Evolutionary conservation across 148 eudicot species (phyloP).

Genomic region (Rhododendron ferrugineum): DNA sequence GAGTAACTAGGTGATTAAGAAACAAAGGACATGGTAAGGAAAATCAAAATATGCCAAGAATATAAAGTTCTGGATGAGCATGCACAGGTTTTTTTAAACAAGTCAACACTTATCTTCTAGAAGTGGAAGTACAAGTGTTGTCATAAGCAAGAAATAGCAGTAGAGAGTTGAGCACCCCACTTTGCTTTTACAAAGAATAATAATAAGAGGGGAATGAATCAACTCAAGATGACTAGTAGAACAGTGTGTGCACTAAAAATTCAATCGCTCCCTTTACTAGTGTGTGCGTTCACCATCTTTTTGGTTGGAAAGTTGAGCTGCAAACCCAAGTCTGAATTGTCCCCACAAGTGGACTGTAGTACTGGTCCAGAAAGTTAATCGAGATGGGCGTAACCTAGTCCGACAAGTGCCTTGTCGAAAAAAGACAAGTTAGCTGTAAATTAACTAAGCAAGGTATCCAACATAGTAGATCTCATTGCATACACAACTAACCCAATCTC

Average conservation of each 20-base stretch:
- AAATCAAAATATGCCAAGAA: not conserved
- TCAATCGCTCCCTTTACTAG: not conserved
- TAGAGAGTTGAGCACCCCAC: not conserved
- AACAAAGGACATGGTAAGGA: not conserved
- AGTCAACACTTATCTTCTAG: not conserved
- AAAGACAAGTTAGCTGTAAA: not conserved
- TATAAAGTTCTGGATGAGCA: not conserved
- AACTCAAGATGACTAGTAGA: not conserved
- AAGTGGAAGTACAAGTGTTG: conserved; percentile 2
- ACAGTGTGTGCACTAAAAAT: not conserved
- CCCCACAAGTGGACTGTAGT: not conserved
- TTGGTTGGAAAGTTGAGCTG: not conserved
- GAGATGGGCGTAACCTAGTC: not conserved
- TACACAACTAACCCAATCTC: not conserved
- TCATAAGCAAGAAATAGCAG: not conserved
- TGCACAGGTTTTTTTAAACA: not conserved
- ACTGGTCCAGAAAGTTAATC: not conserved
- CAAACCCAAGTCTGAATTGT: not conserved
- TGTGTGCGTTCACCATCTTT: not conserved
- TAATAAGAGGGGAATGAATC: not conserved
- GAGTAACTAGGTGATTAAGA: not conserved
- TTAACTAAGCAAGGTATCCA: not conserved
- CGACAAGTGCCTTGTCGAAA: not conserved
- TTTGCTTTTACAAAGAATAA: not conserved
- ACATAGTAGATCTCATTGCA: not conserved